Evolutionary conservation across 495 filamentous ascomycete species (phyloP).

Genomic region (Aspergillus indologenus): DNA sequence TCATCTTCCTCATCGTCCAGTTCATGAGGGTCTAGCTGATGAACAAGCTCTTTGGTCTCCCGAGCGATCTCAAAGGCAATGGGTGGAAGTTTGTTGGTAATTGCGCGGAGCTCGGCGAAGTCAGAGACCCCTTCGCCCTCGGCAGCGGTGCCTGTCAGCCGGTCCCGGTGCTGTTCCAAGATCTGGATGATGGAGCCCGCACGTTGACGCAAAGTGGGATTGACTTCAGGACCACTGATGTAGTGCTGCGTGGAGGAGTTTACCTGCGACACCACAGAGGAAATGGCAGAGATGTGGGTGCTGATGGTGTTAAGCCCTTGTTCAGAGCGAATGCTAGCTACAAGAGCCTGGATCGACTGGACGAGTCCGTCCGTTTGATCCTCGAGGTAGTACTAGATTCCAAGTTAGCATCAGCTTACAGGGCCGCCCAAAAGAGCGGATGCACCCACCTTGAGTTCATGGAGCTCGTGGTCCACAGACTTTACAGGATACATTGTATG

Average conservation of each 20-base stretch:
- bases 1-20: constrained; percentile 42
- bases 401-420: constrained; percentile 4
- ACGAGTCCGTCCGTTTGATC: constrained; percentile 79
- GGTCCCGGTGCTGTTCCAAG: constrained; percentile 60
- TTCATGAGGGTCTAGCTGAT: constrained; percentile 37
- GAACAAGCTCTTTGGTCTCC: constrained; percentile 74
- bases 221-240: constrained; percentile 42
- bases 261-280: constrained; percentile 65
- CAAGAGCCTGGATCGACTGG: constrained; percentile 76
- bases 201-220: constrained; percentile 49
- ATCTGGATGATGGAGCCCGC: constrained; percentile 60
- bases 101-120: constrained; percentile 56
- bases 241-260: constrained; percentile 61
- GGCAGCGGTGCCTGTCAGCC: constrained; percentile 64
- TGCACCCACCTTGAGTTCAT: constrained; percentile 64
- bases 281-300: constrained; percentile 68
- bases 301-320: constrained; percentile 63
- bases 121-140: constrained; percentile 56
- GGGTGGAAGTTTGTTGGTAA: constrained; percentile 70
- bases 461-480: constrained; percentile 55
- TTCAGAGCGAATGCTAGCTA: constrained; percentile 72
- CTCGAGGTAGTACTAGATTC: constrained; percentile 68
- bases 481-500: constrained; percentile 35
- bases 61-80: constrained; percentile 85
- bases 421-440: neutral